phyloP scores from a whole-genome alignment of 2,329 filamentous ascomycete species.

The Chaetomium globosum region DNA sequence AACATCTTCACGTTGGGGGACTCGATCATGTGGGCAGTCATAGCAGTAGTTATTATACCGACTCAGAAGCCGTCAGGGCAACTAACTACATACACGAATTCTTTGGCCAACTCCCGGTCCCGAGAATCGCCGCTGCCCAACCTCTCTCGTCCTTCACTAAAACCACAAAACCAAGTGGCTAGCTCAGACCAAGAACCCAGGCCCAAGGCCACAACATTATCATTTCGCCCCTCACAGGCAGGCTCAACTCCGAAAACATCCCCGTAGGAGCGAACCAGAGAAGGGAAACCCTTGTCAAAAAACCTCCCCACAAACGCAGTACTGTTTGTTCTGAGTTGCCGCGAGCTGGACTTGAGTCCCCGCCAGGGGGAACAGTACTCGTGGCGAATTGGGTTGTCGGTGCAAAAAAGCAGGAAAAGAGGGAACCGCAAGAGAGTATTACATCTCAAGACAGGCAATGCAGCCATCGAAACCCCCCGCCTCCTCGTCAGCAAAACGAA shows the following conservation, averaged over 20 bases:
- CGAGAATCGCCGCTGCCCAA: constrained; percentile 13
- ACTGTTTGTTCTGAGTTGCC: constrained; percentile 4
- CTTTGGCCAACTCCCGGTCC: constrained; percentile 4
- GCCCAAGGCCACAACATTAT: constrained; percentile 16
- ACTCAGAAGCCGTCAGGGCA: background rate
- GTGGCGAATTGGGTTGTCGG: constrained; percentile 8
- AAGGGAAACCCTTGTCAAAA: constrained; percentile 9
- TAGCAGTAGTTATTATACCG: constrained; percentile 9
- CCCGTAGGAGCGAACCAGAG: constrained; percentile 9
- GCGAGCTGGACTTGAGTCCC: constrained; percentile 21
- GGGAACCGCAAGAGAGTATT: constrained; percentile 25
- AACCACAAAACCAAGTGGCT: constrained; percentile 4
- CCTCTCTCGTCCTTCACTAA: background rate
- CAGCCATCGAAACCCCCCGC: constrained; percentile 54
- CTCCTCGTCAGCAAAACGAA: constrained; percentile 36
- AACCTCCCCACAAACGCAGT: constrained; percentile 15
- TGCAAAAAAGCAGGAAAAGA: background rate
- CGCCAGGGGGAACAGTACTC: constrained; percentile 24
- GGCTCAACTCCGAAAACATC: background rate
- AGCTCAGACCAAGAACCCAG: constrained; percentile 17
- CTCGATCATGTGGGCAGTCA: constrained; percentile 7
- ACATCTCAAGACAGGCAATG: constrained; percentile 45
- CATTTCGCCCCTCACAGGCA: background rate
- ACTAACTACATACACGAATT: constrained; percentile 16
- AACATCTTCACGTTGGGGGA: background rate